Base-by-base conservation (phyloP, 2,329 filamentous ascomycete genomes). In the Verticillium albo-atrum region DNA sequence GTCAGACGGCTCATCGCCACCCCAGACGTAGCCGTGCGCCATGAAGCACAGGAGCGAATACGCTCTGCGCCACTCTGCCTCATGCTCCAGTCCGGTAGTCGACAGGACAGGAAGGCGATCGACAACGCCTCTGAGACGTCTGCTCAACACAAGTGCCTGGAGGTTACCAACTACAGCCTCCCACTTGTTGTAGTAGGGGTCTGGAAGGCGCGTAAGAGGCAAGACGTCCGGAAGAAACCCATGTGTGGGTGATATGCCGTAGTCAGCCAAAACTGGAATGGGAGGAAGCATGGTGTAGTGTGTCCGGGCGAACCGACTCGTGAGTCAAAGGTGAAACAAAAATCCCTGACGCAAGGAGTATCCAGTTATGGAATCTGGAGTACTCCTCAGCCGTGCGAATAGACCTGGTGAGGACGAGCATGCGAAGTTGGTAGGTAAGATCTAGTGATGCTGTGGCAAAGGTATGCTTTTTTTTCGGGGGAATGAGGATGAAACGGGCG, bases 11-110 rank as follows among this genome's bases (percentile, higher is more conserved):
- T 81, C 84, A 69, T 96, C 90, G 73, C 92, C 94, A 70, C 92
- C 91, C 95, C 95, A 99, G 71, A 99, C 91, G 77, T 98, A 99
- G 66, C 89, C 90, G 77, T 99, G 94, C 35, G 92, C 85, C 75
- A 98, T 92, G 76, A 98, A 97, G 61, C 87, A 89, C 60, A 99
- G 82, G 58, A 97, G 82, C 61, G 90, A 89, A 77, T 98, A 98
- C 63, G 95, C 95, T 68, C 95, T 85, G 69, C 92, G 87, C 95
- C 94, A 98, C 82, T 99, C 92, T 61, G 89, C 83, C 68, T 94
- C 91, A 64, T 90, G 87, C 74, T 89, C 85, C 68, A 99, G 86
- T 69, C 90, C 87, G 65, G 87, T 82, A 54, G 93, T 96, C 57
- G 90, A 92, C 63, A 99, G 85, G 58, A 96, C 81, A 7, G 94